Evolutionary conservation across 768 basidiomycete species (phyloP).

Genomic region (Pholiota molesta): DNA sequence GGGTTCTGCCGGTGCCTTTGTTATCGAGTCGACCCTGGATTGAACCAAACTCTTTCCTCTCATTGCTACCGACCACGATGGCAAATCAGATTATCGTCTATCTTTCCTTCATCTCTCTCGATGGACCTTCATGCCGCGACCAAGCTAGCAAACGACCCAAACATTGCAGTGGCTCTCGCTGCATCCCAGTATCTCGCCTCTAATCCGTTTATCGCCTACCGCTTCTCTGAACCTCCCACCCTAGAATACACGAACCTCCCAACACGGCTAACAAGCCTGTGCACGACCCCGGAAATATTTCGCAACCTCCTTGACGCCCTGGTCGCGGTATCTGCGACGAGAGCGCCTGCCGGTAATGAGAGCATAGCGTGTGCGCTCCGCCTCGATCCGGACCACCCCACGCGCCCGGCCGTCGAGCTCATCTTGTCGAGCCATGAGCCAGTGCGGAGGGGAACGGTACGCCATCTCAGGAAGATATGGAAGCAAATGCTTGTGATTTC

Average conservation of each 20-base stretch:
- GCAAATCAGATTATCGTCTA: neutral
- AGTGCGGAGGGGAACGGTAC: neutral
- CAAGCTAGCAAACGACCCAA: neutral
- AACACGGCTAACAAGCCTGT: conserved; percentile 3
- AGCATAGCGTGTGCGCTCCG: conserved; percentile 4
- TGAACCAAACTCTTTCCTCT: neutral
- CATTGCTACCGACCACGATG: neutral
- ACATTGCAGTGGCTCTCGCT: conserved; percentile 1
- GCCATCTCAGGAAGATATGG: conserved; percentile 1
- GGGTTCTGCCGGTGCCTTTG: no score
- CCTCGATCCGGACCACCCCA: conserved; percentile 1
- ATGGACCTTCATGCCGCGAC: neutral
- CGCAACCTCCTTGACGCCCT: neutral
- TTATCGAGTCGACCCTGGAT: neutral
- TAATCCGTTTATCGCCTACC: neutral
- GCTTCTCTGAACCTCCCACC: neutral
- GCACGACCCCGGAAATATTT: neutral
- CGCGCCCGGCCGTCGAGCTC: neutral
- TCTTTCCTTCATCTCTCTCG: neutral
- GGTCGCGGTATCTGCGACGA: conserved; percentile 1
- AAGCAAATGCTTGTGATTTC: conserved; percentile 4
- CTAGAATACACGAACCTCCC: conserved; percentile 1
- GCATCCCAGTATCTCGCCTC: neutral
- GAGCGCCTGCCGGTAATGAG: neutral
- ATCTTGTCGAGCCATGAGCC: conserved; percentile 9